These are phyloP conservation scores for Talaromyces funiculosus DNA, from an alignment of 2,329 filamentous ascomycete genomes.

Conservation along the genomic window DNA sequence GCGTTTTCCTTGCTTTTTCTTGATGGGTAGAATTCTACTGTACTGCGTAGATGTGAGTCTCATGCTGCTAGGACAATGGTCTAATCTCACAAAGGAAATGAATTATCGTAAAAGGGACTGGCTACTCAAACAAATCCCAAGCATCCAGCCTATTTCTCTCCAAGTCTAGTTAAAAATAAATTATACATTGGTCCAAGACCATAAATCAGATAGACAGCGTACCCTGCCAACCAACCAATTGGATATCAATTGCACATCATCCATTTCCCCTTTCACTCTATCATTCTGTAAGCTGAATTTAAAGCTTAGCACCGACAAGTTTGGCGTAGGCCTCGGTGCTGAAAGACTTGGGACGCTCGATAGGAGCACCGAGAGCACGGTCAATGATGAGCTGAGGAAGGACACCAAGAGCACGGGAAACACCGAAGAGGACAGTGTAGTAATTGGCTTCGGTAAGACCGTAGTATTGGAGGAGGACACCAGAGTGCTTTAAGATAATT, in stretches of 20 bases:
- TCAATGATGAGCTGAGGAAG: constrained; percentile 99
- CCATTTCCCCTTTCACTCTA: neutral
- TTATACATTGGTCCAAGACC: constrained; percentile 12
- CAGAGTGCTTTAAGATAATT: constrained; percentile 62
- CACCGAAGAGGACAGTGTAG: constrained; percentile 99
- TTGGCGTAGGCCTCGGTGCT: constrained; percentile 95
- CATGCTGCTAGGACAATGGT: no score
- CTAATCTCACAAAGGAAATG: constrained; percentile 1
- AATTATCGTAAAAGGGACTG: neutral
- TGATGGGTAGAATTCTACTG: neutral
- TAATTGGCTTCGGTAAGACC: constrained; percentile 98
- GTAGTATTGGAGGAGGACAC: constrained; percentile 99
- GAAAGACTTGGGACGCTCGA: constrained; percentile 99
- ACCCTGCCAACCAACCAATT: constrained; percentile 1
- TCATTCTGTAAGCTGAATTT: constrained; percentile 40
- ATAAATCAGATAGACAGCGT: constrained; percentile 20
- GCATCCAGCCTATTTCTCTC: neutral
- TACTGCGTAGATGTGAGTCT: neutral
- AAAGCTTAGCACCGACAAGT: constrained; percentile 84
- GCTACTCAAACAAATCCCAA: constrained; percentile 2
- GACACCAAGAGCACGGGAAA: constrained; percentile 95
- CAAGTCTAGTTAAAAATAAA: constrained; percentile 11
- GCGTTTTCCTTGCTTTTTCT: neutral
- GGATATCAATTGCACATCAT: neutral
- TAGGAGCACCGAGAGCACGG: constrained; percentile 91